Evolutionary conservation across 305 asterid species (phyloP), one percentile per base, ranked within the genome.

Genomic region (Fraxinus angustifolia): DNA sequence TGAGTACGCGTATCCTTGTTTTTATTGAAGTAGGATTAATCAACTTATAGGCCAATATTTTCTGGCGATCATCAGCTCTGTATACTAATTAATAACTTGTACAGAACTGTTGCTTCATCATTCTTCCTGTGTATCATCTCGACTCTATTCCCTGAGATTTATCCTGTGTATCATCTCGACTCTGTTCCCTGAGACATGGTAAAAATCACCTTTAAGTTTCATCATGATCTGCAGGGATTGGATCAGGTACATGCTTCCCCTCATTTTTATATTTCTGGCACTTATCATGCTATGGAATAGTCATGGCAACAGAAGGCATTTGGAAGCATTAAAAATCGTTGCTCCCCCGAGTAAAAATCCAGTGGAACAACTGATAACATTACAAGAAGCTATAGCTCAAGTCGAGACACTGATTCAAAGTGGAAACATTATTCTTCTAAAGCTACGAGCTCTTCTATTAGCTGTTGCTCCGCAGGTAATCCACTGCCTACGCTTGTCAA

Each of bases 261-360:
- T 83, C 14, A 31, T 87, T 67, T 84, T 88, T 35, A 80, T 86
- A 74, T 78, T 88, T 76, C 77, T 92, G 86, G 97, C 97, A 75
- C 78, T 85, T 36, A 40, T 90, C 79, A 90, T 94, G 97, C 85
- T 93, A 76, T 92, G 96, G 92, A 92, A 87, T 76, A 85, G 91
- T 81, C 84, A 73, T 71, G 82, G 58, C 72, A 82, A 90, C 86
- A 88, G 84, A 81, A 83, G 82, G 84, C 90, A 88, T 75, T 86
- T 89, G 81, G 93, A 90, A 83, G 90, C 96, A 74, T 90, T 90
- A 85, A 90, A 85, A 85, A 88, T 93, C 72, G 77, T 80, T 72
- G 90, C 93, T 62, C 98, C 98, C 48, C 93, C 94, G 11, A 81
- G 87, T 73, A 94, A 89, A 91, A 94, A 93, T 88, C 86, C 98